phyloP scores from a whole-genome alignment of 1,139 yeast genomes.

The Protomyces arabidopsidicola region DNA sequence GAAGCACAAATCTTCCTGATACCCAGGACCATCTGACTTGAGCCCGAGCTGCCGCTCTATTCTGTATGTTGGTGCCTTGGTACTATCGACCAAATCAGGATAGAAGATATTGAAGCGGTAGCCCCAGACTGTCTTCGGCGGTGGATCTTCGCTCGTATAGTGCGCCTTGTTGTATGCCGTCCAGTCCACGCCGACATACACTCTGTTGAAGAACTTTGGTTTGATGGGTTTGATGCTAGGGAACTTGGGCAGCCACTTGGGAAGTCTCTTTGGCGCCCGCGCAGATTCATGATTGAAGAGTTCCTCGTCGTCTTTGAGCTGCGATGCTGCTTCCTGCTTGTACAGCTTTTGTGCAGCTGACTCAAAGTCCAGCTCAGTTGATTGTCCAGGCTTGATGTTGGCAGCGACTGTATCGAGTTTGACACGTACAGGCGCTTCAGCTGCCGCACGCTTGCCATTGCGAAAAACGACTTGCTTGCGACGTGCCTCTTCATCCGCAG shows the following conservation, averaged over 20 bases:
- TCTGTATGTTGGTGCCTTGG: slow-evolving; percentile 39
- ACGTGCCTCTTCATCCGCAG: slow-evolving; percentile 30
- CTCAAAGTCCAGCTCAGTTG: slow-evolving; percentile 16
- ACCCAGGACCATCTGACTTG: slow-evolving; percentile 22
- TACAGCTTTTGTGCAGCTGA: slow-evolving; percentile 24
- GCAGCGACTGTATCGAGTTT: neutral
- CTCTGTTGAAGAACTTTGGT: slow-evolving; percentile 40
- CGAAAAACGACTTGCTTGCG: slow-evolving; percentile 14
- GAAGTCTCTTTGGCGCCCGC: slow-evolving; percentile 15
- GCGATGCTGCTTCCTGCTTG: slow-evolving; percentile 32
- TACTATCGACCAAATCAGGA: slow-evolving; percentile 38
- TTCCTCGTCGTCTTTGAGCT: slow-evolving; percentile 34
- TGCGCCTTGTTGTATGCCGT: slow-evolving; percentile 41
- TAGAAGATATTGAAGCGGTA: slow-evolving; percentile 42
- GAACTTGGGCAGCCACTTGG: slow-evolving; percentile 19
- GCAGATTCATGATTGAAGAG: slow-evolving; percentile 34
- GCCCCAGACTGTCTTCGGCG: slow-evolving; percentile 44
- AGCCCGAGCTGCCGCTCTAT: slow-evolving; percentile 35
- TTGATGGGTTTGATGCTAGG: slow-evolving; percentile 32
- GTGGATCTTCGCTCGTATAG: slow-evolving; percentile 40
- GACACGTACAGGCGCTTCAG: slow-evolving; percentile 10
- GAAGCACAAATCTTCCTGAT: slow-evolving; percentile 37
- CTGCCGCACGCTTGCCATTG: slow-evolving; percentile 11
- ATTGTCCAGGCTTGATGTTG: neutral
- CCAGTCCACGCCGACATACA: slow-evolving; percentile 42